Base-by-base conservation (phyloP, 306 rosid species). In the Lathyrus sativus region DNA sequence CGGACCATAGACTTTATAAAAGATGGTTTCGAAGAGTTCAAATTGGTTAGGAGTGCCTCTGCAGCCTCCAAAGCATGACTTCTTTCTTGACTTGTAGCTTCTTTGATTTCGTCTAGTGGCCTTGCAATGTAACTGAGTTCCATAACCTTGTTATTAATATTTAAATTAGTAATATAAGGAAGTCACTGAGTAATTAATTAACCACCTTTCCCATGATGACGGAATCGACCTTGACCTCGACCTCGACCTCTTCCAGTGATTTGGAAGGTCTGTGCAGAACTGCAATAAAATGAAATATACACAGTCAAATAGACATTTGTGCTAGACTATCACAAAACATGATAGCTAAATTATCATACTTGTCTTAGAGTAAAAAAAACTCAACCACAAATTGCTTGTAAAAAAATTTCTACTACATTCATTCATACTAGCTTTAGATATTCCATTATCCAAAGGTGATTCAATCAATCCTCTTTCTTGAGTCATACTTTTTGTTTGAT, bases 1-100 rank as follows among this genome's bases (percentile, higher is more conserved):
- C 91, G 89, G 39, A 90, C 71, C 96, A 87, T 90, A 17, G 96
- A 85, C 71, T 90, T 90, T 37, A 85, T 46, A 56, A 87, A 87
- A 6, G 77, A 67, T n/a, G 95, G 93, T 53, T 83, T 81, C 1
- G 53, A 53, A 59, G 88, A 54, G 15, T 84, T 53, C 26, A 87
- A 74, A 73, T 65, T 80, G 70, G 38, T 80, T 65, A 78, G 85
- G 68, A 85, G 74, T 53, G 38, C 67, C 38, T 83, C 88, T 29
- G 96, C 96, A 50, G 79, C 85, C 71, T 70, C 70, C 26, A 67
- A 33, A 67, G 96, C 89, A 78, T 72, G 61, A 11, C 2, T 26
- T 80, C 91, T 83, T 83, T 85, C 86, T 79, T 69, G 77, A 26
- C 68, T 44, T 33, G 91, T 74, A 62, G 91, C 93, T 61, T 29